phyloP scores from a whole-genome alignment of 768 basidiomycete species.

The Pluteus cervinus region DNA sequence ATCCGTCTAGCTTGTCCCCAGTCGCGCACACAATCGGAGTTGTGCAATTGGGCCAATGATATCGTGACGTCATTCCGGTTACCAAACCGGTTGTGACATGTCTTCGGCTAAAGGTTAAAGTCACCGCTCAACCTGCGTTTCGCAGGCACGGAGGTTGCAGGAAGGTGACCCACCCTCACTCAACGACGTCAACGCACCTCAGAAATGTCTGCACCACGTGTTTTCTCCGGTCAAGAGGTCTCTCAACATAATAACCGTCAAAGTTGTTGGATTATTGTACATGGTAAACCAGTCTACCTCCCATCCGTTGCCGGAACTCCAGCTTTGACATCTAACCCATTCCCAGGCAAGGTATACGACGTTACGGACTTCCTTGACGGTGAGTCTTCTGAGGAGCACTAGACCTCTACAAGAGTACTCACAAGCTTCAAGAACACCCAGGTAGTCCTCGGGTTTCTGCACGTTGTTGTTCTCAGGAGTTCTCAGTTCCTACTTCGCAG shows the following conservation, averaged over 20 bases:
- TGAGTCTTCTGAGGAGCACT: constrained; percentile 26
- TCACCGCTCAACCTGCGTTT: too few relatives aligned
- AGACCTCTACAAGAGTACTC: neutral
- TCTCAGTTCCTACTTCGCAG: constrained; percentile 24
- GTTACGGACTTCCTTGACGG: constrained; percentile 75
- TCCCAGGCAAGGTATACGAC: constrained; percentile 65
- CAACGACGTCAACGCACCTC: neutral
- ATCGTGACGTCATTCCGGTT: too few relatives aligned
- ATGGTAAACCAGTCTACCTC: constrained; percentile 39
- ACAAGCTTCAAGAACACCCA: constrained; percentile 49
- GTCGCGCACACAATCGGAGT: too few relatives aligned
- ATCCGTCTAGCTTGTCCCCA: too few relatives aligned
- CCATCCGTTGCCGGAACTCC: neutral
- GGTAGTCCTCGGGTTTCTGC: constrained; percentile 27
- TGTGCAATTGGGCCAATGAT: too few relatives aligned
- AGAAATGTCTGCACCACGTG: constrained; percentile 6
- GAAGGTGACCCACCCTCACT: constrained; percentile 1
- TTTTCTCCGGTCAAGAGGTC: constrained; percentile 43
- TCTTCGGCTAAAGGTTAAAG: too few relatives aligned
- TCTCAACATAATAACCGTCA: constrained; percentile 52
- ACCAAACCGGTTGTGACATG: too few relatives aligned
- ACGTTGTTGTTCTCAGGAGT: neutral
- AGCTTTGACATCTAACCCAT: neutral
- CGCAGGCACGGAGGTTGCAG: too few relatives aligned
- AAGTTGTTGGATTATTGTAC: constrained; percentile 81